Evolutionary conservation across 116 monocot genomes (phyloP).

Genomic region (Zostera marina): DNA sequence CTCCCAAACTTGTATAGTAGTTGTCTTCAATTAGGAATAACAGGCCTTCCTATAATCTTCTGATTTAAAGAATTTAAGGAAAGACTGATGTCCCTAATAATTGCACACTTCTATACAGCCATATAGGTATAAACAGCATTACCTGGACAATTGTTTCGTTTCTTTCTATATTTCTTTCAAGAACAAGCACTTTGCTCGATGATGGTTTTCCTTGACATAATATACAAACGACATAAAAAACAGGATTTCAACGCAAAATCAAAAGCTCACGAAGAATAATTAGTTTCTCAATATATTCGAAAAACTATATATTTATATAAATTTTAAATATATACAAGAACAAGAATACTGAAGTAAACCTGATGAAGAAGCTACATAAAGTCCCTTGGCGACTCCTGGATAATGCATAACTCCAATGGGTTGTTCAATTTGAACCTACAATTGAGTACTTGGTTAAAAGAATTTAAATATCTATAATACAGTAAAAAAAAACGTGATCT

Average conservation of each 20-base stretch:
- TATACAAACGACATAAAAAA: conserved; percentile 3
- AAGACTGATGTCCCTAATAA: not conserved
- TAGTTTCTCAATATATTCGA: not conserved
- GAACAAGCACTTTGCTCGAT: conserved; percentile 56
- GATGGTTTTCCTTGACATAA: conserved; percentile 61
- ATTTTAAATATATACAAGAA: not conserved
- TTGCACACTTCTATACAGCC: not conserved
- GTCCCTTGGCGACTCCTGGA: conserved; percentile 77
- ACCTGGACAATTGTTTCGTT: conserved; percentile 67
- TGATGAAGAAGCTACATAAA: conserved; percentile 67
- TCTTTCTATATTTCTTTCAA: conserved; percentile 44
- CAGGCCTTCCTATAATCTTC: too few relatives aligned
- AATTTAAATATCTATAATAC: not conserved
- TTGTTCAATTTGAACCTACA: conserved; percentile 50
- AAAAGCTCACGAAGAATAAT: not conserved
- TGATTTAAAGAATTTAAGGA: too few relatives aligned
- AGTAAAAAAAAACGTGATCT: not conserved
- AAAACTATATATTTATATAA: not conserved
- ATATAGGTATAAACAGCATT: not conserved
- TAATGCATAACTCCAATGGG: conserved; percentile 78
- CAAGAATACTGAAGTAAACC: conserved; percentile 20
- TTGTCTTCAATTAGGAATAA: too few relatives aligned
- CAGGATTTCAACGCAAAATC: not conserved
- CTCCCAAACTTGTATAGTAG: too few relatives aligned
- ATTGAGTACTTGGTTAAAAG: not conserved